phyloP scores from a whole-genome alignment of 176 grass and related monocot species.

The Rhynchospora breviuscula region DNA sequence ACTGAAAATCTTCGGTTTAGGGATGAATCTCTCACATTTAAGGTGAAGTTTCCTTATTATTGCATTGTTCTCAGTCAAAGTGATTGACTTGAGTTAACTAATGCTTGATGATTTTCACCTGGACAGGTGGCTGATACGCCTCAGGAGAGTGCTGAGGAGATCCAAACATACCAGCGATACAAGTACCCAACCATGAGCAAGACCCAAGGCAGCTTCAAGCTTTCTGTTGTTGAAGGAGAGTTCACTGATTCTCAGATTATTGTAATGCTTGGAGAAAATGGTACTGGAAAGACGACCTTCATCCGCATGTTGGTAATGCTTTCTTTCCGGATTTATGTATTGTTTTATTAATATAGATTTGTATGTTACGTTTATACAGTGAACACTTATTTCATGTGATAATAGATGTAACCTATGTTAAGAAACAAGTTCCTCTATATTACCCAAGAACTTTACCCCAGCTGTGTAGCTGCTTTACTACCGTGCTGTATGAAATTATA shows the following conservation, averaged over 20 bases:
- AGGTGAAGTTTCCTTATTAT: conserved; percentile 29
- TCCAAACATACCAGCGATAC: conserved; percentile 66
- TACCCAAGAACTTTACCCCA: neutral
- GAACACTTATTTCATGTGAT: neutral
- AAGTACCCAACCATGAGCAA: conserved; percentile 70
- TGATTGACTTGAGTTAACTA: neutral
- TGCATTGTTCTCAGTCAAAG: neutral
- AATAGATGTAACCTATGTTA: neutral
- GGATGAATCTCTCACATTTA: conserved; percentile 76
- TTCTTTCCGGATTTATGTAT: neutral
- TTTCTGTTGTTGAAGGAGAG: conserved; percentile 44
- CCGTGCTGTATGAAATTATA: neutral
- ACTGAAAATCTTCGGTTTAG: conserved; percentile 71
- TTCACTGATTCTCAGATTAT: conserved; percentile 68
- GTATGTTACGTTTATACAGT: neutral
- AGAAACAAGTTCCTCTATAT: neutral
- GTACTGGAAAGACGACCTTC: conserved; percentile 76
- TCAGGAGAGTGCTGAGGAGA: conserved; percentile 50
- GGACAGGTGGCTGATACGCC: conserved; percentile 57
- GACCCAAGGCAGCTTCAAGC: conserved; percentile 54
- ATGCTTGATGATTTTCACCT: conserved; percentile 18
- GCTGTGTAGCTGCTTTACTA: neutral
- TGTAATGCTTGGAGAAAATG: conserved; percentile 85
- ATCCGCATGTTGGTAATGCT: conserved; percentile 59
- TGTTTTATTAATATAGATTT: neutral